Evolutionary conservation across 2,329 filamentous ascomycete genomes (phyloP).

Genomic region (Xylaria sp.): DNA sequence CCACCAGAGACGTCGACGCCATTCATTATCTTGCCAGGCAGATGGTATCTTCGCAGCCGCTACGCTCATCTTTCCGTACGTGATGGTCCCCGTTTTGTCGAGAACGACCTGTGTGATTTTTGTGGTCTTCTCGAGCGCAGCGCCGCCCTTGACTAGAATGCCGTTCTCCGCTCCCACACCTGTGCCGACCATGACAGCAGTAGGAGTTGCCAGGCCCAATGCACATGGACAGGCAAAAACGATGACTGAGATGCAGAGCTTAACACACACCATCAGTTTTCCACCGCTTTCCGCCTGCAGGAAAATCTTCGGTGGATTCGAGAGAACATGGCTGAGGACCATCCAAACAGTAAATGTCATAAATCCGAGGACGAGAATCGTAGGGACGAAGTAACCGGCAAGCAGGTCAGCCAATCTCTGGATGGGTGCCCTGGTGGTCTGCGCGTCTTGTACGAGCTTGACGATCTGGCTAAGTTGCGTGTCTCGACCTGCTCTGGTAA

Average conservation of each 20-base stretch:
- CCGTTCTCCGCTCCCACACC: slow-evolving; percentile 93
- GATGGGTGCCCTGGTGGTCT: slow-evolving; percentile 91
- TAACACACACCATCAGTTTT: slow-evolving; percentile 93
- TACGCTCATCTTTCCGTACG: slow-evolving; percentile 93
- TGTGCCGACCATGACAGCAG: slow-evolving; percentile 98
- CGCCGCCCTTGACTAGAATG: slow-evolving; percentile 96
- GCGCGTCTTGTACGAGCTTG: slow-evolving; percentile 95
- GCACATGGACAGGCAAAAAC: slow-evolving; percentile 98
- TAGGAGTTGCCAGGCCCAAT: slow-evolving; percentile 92
- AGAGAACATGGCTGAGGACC: slow-evolving; percentile 84
- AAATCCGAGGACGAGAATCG: slow-evolving; percentile 82
- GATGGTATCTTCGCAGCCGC: slow-evolving; percentile 68
- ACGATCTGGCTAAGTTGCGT: slow-evolving; percentile 98
- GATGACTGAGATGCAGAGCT: slow-evolving; percentile 97
- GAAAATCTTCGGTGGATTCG: slow-evolving; percentile 88
- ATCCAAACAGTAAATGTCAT: slow-evolving; percentile 91
- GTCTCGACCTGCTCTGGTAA: slow-evolving; percentile 89
- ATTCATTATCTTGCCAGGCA: slow-evolving; percentile 70
- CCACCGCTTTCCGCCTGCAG: slow-evolving; percentile 78
- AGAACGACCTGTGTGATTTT: slow-evolving; percentile 88
- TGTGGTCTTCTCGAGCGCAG: slow-evolving; percentile 86
- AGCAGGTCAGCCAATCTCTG: slow-evolving; percentile 89
- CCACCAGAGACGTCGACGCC: slow-evolving; percentile 85
- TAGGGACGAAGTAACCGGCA: slow-evolving; percentile 91
- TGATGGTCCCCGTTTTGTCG: slow-evolving; percentile 95